Base-by-base conservation (phyloP, 345 rosid genomes). In the Eucalyptus marginata region DNA sequence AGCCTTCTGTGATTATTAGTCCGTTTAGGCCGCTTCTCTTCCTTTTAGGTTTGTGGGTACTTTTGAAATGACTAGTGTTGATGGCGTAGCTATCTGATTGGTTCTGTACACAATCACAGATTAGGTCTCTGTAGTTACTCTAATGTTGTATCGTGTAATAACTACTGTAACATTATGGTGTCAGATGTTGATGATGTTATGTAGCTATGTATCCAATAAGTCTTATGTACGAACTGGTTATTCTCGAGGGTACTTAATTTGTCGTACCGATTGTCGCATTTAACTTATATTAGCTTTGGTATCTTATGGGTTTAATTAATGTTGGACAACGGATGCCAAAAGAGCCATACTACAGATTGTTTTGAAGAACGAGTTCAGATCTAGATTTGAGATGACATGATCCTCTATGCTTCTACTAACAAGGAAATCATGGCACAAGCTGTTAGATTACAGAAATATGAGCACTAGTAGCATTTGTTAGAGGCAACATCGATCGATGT, bases 51-150 rank as follows among this genome's bases (percentile, higher is more conserved):
- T 88, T 49, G 64, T 86, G 49, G 62, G 86, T 87, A 51, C 62
- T 71, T 56, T 62, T 86, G 46, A 58, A 81, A 88, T 88, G 86
- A 89, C 90, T 54, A 90, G 93, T 46, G 85, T 46, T 89, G 62
- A 87, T 92, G 90, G 90, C 86, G 76, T 86, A 85, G 90, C 50
- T 54, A 89, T 91, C 89, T 89, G 90, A 92, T 92, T 88, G 90
- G 91, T 92, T 43, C 88, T 88, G 86, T 86, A 86, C 90, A 80
- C 83, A 86, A 87, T 86, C 81, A 18, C 86, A 87, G 91, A 47
- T 87, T 91, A 92, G 92, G 89, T 89, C 89, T 89, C 88, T 86
- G 84, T 79, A 86, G 85, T 86, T 86, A 62, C 87, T 80, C 49
- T 79, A 88, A 86, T 87, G 46, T 89, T 86, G 44, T 90, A 89